Evolutionary conservation across 768 basidiomycete genomes (phyloP).

Genomic region (Asterophora parasitica): DNA sequence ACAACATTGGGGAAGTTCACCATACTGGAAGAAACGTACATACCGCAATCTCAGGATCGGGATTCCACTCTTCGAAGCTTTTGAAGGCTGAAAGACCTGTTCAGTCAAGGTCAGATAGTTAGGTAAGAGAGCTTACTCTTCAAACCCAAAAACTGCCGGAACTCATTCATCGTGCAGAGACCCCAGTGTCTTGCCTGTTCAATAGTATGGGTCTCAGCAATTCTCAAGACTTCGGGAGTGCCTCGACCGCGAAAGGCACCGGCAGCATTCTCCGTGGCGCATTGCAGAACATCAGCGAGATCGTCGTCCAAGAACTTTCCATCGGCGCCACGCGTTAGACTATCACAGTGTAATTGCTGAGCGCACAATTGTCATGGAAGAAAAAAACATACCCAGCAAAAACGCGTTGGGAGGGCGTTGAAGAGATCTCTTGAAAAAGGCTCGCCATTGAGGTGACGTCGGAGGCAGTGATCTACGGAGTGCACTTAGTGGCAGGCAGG

Average conservation of each 20-base stretch:
- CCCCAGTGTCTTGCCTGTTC: conserved; percentile 49
- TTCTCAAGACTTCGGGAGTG: no score
- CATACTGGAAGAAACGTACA: no score
- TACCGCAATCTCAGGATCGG: conserved; percentile 38
- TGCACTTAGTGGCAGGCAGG: not conserved
- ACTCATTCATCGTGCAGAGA: conserved; percentile 50
- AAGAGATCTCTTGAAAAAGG: conserved; percentile 14
- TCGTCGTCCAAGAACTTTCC: conserved; percentile 49
- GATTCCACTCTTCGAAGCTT: conserved; percentile 50
- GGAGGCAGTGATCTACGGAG: conserved; percentile 18
- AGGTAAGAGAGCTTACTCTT: no score
- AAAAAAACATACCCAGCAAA: conserved; percentile 43
- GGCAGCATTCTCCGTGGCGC: conserved; percentile 41
- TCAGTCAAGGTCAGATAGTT: no score
- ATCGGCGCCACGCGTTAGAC: no score
- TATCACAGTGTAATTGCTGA: no score
- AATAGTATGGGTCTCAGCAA: conserved; percentile 49
- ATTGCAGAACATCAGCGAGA: conserved; percentile 40
- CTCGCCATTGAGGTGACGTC: conserved; percentile 21
- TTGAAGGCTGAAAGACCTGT: conserved; percentile 38
- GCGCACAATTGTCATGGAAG: no score
- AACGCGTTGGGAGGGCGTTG: conserved; percentile 33
- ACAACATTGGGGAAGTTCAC: no score
- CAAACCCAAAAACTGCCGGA: conserved; percentile 43
- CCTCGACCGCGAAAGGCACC: conserved; percentile 43